Evolutionary conservation across 805 yeast species (phyloP), one percentile per base, ranked within the genome.

Genomic region (Schwanniomyces sp.): DNA sequence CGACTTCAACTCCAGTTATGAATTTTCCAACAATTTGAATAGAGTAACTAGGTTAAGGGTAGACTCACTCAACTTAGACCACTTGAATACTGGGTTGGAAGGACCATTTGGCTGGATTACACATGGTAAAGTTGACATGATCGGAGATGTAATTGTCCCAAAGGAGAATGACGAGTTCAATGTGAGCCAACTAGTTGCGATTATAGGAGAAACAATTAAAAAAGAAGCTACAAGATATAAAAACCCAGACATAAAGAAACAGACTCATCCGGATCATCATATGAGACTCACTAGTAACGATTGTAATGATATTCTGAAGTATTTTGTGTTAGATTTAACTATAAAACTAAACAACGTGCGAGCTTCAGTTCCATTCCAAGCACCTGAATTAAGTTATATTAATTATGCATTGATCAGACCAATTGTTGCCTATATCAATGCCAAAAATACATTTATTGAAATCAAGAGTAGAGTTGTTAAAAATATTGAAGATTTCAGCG

Each of bases 91-190:
- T 1, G 98, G 97, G 0, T 78, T 88, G 48, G 84, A 84, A 46
- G 99, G 99, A 0, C 96, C 98, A 10, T 90, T 94, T 66, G 97
- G 98, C 6, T 94, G 99, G 99, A 92, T 94, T 47, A 83, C 89
- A 5, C 78, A 81, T 51, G 99, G 99, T 11, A 83, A 83, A 44
- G 98, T 92, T 18, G 97, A 94, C 65, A 85, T 94, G 84, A 71
- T 89, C 52, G 97, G 97, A 7, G 97, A 94, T 61, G 82, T 92
- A 14, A 81, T 85, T 77, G 83, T 91, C 2, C 95, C 96, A 0
- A 80, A 81, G 41, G 84, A 81, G 44, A 74, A 76, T 37, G 79
- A 80, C 29, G 81, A 78, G 37, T 64, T 78, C 41, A 75, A 75
- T 45, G 61, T 75, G 46, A 57, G 66, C 14, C 86, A 81, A 49